Conservation (phyloP, 2,329 filamentous ascomycete species). For the Penicillium janthinellum region DNA sequence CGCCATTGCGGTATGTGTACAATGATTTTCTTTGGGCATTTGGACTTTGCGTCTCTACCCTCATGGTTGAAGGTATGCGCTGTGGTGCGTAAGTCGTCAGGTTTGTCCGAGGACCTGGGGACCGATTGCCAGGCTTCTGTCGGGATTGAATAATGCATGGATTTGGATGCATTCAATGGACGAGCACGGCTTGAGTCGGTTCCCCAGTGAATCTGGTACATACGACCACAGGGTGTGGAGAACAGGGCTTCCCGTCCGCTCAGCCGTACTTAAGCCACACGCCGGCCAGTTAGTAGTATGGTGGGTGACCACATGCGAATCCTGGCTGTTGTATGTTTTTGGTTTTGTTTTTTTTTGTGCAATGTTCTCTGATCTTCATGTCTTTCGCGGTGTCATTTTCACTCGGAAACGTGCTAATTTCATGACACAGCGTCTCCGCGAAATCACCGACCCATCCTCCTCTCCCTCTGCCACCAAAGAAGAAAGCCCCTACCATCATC, state of each 20-base stretch:
- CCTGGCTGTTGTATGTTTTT: slow-evolving; percentile 42
- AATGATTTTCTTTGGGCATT: slow-evolving; percentile 1
- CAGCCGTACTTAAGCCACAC: slow-evolving; percentile 51
- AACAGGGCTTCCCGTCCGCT: slow-evolving; percentile 52
- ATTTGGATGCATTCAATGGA: not conserved
- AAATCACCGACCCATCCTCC: slow-evolving; percentile 65
- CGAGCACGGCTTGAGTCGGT: slow-evolving; percentile 19
- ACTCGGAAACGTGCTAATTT: slow-evolving; percentile 1
- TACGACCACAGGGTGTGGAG: slow-evolving; percentile 51
- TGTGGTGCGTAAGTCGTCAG: not conserved
- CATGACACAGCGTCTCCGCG: slow-evolving; percentile 62
- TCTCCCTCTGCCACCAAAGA: slow-evolving; percentile 38
- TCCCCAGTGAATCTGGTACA: slow-evolving; percentile 27
- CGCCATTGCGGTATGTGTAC: slow-evolving; percentile 68
- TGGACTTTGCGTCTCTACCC: not conserved
- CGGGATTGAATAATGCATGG: not conserved
- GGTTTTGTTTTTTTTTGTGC: not conserved
- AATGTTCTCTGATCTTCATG: no score
- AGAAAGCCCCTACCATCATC: slow-evolving; percentile 74
- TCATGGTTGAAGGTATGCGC: not conserved
- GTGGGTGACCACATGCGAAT: slow-evolving; percentile 52
- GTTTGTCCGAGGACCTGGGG: not conserved
- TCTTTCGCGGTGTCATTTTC: not conserved
- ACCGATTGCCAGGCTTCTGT: not conserved
- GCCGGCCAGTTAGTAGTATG: slow-evolving; percentile 50